Base-by-base conservation (phyloP, 495 filamentous ascomycete species). In the Cetradonia linearis region DNA sequence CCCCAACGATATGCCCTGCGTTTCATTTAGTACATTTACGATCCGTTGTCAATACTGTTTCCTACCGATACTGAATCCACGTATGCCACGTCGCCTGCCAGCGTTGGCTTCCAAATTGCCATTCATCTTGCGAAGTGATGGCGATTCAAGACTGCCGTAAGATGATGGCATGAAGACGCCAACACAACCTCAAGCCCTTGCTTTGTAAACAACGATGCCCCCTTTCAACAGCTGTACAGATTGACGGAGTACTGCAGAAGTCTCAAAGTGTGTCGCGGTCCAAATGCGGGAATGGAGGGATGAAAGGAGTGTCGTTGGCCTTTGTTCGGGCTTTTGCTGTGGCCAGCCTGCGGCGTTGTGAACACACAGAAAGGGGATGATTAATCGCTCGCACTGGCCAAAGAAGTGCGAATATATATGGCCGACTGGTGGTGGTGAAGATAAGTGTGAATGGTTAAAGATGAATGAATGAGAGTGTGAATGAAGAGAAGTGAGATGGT, bases 91-190 rank as follows among this genome's bases (percentile, higher is more conserved):
- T 69, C 82, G 76, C 66, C 76, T 71, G 40, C 77, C 76, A 65
- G 77, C 68, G 36, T 65, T 67, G 40, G 62, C 63, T 67, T 63
- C 69, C 67, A 78, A 73, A 63, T 74, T 70, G 61, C 77, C 76
- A 70, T 89, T 85, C 87, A 93, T 91, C 82, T 91, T 92, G 73
- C 77, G 80, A 65, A 91, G 72, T 62, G 89, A 89, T 62, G 86
- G 85, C 67, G 87, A 88, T 65, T 79, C 75, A 44, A 63, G 60
- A 61, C 66, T 68, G 60, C 44, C 62, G 64, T 66, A 75, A 11
- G 61, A 75, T 38, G 61, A 57, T 46, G 62, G 66, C 66, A 68
- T 68, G 53, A 61, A 63, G 63, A 54, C 56, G 62, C 65, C 64
- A 37, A 64, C 40, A 25, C 36, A 5, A 31, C 40, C 37, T 56